These are phyloP conservation scores for Psilocybe tampanensis DNA, from an alignment of 768 basidiomycete genomes.

Conservation along the genomic window DNA sequence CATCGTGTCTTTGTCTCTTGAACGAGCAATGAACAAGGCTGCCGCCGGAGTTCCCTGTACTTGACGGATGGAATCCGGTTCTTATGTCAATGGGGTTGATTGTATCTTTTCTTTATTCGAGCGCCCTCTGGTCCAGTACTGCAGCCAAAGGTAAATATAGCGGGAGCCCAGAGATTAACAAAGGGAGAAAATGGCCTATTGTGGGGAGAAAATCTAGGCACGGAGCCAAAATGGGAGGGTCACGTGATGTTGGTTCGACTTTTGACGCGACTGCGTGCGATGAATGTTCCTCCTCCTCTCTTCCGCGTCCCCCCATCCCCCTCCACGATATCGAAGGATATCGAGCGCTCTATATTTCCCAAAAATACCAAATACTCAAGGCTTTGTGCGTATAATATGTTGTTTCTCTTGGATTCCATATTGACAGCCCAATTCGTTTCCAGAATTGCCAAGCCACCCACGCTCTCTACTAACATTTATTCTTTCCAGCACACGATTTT, in stretches of 20 bases:
- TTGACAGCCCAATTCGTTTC: background rate
- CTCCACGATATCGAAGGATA: conserved; percentile 25
- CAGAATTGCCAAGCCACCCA: conserved; percentile 32
- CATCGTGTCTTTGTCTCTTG: too few species aligned
- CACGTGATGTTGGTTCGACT: conserved; percentile 35
- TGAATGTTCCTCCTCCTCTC: conserved; percentile 20
- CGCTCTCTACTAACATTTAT: conserved; percentile 50
- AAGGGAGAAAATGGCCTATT: background rate
- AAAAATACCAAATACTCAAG: conserved; percentile 12
- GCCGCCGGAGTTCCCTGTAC: too few species aligned
- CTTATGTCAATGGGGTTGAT: too few species aligned
- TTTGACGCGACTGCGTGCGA: conserved; percentile 16
- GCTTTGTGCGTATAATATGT: conserved; percentile 18
- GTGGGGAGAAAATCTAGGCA: background rate
- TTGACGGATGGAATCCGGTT: too few species aligned
- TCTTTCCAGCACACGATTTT: conserved; percentile 23
- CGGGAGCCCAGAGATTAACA: background rate
- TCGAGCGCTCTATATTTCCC: conserved; percentile 7
- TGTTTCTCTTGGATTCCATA: background rate
- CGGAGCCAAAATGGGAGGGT: conserved; percentile 5
- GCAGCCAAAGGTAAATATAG: background rate
- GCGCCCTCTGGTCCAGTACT: background rate
- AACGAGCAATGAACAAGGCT: too few species aligned
- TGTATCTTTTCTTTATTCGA: background rate
- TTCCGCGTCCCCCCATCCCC: conserved; percentile 23